Conservation (phyloP, 2,329 filamentous ascomycete species). For the Fusarium beomiforme region DNA sequence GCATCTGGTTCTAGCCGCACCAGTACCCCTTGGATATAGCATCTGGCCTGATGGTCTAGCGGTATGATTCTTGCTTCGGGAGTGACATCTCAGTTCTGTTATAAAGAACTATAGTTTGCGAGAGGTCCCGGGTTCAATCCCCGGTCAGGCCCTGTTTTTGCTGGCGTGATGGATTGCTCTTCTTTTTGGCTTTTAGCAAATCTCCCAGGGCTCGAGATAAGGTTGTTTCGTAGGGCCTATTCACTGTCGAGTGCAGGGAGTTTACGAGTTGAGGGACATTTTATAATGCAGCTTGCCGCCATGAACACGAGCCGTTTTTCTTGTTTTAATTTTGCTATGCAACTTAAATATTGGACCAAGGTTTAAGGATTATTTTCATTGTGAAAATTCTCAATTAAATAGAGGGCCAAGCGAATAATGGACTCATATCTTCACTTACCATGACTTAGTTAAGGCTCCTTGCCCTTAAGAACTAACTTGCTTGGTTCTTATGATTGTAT, state of each 20-base stretch:
- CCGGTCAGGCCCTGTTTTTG: constrained; percentile 52
- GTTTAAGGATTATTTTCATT: no score
- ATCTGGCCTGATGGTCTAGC: constrained; percentile 30
- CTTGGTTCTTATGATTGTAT: no score
- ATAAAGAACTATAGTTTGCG: constrained; percentile 44
- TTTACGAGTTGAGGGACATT: no score
- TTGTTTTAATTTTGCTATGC: no score
- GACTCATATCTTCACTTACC: no score
- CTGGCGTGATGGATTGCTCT: neutral
- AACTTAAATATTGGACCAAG: neutral
- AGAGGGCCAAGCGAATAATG: no score
- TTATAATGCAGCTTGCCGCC: neutral
- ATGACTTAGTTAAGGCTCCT: no score
- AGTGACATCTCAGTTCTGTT: constrained; percentile 23
- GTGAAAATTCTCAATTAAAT: no score
- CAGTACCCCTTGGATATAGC: constrained; percentile 7
- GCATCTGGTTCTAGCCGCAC: neutral
- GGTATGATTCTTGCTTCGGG: constrained; percentile 34
- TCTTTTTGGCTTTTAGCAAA: neutral
- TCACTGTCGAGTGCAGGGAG: no score
- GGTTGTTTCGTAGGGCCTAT: no score
- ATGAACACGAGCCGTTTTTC: neutral
- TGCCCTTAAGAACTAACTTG: no score
- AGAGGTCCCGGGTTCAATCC: constrained; percentile 60
- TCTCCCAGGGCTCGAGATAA: rapidly evolving